Base-by-base conservation (phyloP, 192 early-diverging fungal genomes). In the Coemansia reversa region DNA sequence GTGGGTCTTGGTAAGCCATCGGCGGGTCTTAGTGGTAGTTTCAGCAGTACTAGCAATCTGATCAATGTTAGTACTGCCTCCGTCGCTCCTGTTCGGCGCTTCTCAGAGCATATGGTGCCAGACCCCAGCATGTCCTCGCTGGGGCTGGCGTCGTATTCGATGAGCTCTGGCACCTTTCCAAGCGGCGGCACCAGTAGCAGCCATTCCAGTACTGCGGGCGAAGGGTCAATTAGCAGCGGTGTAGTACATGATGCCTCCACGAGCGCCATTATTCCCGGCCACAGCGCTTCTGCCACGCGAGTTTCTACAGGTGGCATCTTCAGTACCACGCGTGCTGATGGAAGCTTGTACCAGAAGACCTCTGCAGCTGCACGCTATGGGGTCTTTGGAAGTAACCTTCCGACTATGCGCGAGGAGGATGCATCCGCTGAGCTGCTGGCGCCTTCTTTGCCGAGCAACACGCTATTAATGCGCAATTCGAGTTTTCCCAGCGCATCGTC, bases 361-460 rank as follows among this genome's bases (percentile, higher is more conserved):
- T 33, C 51, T 22, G 51, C 62, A 32, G 27, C 48, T 47, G 54
- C 55, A 54, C 65, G 75, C 16, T 69, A 66, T 20, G 76, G 63
- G 27, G 60, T 51, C 23, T 65, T 79, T 70, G 64, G 63, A 18
- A 47, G 56, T 20, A 72, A 80, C 29, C 65, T 80, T 20, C 68
- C 77, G 18, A 74, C 72, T 0, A 80, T 80, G 77, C 68, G 72
- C 51, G 77, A 80, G 55, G 77, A 80, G 27, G 69, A 71, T 25
- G 57, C 49, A 20, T 35, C 65, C 2, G 29, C 62, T 7, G 66
- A 57, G 22, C 35, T 58, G 11, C 35, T 25, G 6, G 48, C 65
- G 7, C 55, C 66, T 2, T 61, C 74, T 0, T 29, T 55, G 7
- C 30, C 67, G 6, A 50, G 54, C 6, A 51, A 62, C 42, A 71